Evolutionary conservation across 2,329 filamentous ascomycete species (phyloP), one percentile per base, ranked within the genome.

Genomic region (Claviceps maximensis): DNA sequence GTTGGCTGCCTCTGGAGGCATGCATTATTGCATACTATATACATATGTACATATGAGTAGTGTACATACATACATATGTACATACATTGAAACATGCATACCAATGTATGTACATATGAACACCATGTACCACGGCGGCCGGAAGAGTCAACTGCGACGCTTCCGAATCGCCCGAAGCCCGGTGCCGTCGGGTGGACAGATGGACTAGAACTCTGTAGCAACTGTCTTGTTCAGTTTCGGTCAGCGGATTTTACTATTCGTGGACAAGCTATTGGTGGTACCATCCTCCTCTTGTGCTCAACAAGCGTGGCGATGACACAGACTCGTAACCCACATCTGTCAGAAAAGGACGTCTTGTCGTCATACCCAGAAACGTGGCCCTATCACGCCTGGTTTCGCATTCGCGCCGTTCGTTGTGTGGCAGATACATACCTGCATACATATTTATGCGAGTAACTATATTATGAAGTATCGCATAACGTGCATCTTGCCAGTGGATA

Each of bases 301-400:
- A 47, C 50, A 42, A 55, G 47, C 44, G 47, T 53, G 47, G 47
- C 51, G 50, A 25, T 12, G 50, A 25, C 5, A 29, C 23, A 25
- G 23, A 7, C 51, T 41, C 53, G 36, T 41, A 51, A 21, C n/a
- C 23, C 40, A 15, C 40, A 23, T 42, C n/a, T 42, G 19, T 23
- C 40, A 42, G 40, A 42, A 42, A 7, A 23, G 40, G 40, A 41
- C 38, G n/a, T 42, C 40, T 42, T 12, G 40, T 23, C n/a, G 15
- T n/a, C 40, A 3, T 5, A 1, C 10, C 13, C 40, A 12, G n/a
- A 42, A 8, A 23, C 19, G 19, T 42, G 9, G 40, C 40, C 40
- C n/a, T 19, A 42, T 42, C 44, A 19, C 25, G 13, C 7, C 23
- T 47, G 27, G 25, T 31, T 3, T 47, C 17, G 17, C 44, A 33